Conservation (phyloP, 495 filamentous ascomycete genomes). For the Penicillium verhagenii region DNA sequence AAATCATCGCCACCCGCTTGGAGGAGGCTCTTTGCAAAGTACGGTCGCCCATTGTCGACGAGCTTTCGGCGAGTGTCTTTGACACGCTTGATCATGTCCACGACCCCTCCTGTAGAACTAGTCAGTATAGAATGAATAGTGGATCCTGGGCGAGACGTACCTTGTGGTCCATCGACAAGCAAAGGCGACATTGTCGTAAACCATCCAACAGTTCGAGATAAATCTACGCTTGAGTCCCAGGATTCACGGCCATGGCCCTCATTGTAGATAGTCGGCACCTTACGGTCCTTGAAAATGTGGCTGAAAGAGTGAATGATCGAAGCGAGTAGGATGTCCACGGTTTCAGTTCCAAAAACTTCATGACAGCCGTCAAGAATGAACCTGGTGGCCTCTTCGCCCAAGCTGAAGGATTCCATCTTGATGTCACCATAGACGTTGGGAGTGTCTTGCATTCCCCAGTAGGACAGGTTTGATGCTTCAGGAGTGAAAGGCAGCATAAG, state of each 20-base stretch:
- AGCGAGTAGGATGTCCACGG: conserved; percentile 53
- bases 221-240: conserved; percentile 48
- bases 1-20: conserved; percentile 43
- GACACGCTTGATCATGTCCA: conserved; percentile 41
- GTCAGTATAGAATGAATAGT: neutral
- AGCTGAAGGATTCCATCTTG: conserved; percentile 39
- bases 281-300: conserved; percentile 50
- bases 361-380: conserved; percentile 45
- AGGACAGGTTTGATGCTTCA: conserved; percentile 34
- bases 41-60: conserved; percentile 39
- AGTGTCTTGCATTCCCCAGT: conserved; percentile 53
- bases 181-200: conserved; percentile 58
- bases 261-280: conserved; percentile 52
- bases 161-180: conserved; percentile 25
- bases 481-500: conserved; percentile 36
- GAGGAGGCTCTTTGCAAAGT: conserved; percentile 52
- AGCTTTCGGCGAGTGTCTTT: conserved; percentile 48
- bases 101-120: conserved; percentile 17
- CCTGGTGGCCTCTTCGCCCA: conserved; percentile 45
- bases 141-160: conserved; percentile 20
- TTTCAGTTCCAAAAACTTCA: conserved; percentile 48
- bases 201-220: conserved; percentile 60
- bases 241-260: conserved; percentile 59
- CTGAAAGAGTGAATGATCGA: conserved; percentile 51
- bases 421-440: conserved; percentile 52